Percentiles rank a stretch among this genome's conserved stretches.
Evolutionary conservation across 2,329 filamentous ascomycete genomes (phyloP).

Genomic region (Zelopaecilomyces penicillatus): DNA sequence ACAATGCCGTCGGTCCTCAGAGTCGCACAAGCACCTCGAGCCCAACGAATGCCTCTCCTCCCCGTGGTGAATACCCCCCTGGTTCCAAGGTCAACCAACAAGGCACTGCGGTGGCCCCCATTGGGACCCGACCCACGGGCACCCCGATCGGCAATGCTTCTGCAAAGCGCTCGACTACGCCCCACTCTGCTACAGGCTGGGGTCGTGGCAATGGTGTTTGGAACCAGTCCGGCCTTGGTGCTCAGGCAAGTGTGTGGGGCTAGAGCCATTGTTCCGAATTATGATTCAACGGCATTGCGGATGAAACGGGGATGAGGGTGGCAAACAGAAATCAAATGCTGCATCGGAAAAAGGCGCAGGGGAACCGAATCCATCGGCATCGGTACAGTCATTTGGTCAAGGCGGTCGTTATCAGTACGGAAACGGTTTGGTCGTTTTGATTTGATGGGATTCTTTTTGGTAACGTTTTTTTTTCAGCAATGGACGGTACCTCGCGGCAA

Average conservation of each 20-base stretch:
- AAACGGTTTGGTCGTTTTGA: slow-evolving; percentile 11
- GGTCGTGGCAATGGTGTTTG: slow-evolving; percentile 73
- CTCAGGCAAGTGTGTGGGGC: slow-evolving; percentile 92
- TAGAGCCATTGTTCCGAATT: slow-evolving; percentile 32
- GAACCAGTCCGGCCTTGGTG: slow-evolving; percentile 73
- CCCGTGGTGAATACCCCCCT: slow-evolving; percentile 49
- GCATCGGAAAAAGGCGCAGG: slow-evolving; percentile 21
- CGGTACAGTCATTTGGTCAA: slow-evolving; percentile 14
- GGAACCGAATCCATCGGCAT: slow-evolving; percentile 15
- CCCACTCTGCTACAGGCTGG: slow-evolving; percentile 81
- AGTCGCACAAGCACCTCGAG: slow-evolving; percentile 81
- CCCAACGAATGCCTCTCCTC: slow-evolving; percentile 68
- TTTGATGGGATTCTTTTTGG: slow-evolving; percentile 7
- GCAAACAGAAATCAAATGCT: slow-evolving; percentile 8
- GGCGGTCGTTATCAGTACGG: slow-evolving; percentile 7
- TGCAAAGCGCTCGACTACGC: slow-evolving; percentile 77
- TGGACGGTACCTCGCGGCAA: slow-evolving; percentile 12
- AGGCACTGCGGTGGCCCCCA: slow-evolving; percentile 71
- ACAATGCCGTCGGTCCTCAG: slow-evolving; percentile 46
- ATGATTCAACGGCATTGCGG: neutral
- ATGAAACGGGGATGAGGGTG: neutral
- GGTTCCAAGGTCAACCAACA: slow-evolving; percentile 45
- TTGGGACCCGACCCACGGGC: slow-evolving; percentile 75
- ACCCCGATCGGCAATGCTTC: slow-evolving; percentile 41
- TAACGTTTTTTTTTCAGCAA: slow-evolving; percentile 6